Evolutionary conservation across 83 land plant genomes (phyloP).

Genomic region (Picea abies): DNA sequence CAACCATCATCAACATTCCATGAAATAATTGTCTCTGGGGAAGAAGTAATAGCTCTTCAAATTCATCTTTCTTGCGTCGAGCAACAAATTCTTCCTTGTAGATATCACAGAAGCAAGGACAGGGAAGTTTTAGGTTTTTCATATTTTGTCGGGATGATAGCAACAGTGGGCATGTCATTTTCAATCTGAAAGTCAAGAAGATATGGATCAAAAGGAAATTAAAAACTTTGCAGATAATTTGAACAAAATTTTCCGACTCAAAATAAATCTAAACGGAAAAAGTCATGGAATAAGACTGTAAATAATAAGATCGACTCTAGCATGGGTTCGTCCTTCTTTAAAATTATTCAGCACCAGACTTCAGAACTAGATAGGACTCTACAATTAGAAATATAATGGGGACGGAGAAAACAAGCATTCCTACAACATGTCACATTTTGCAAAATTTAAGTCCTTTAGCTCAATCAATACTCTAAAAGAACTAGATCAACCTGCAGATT

Average conservation of each 20-base stretch:
- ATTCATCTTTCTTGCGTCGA: conserved; percentile 72
- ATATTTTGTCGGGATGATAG: no score
- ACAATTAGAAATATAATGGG: conserved; percentile 1
- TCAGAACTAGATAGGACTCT: conserved; percentile 19
- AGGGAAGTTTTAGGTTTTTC: no score
- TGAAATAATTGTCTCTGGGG: conserved; percentile 24
- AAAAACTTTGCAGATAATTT: conserved; percentile 14
- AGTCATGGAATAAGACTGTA: neutral
- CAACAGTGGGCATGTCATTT: no score
- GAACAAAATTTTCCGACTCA: conserved; percentile 35
- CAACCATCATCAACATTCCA: conserved; percentile 35
- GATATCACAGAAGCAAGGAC: no score
- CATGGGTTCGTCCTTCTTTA: conserved; percentile 51
- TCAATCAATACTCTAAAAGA: neutral
- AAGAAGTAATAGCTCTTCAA: conserved; percentile 37
- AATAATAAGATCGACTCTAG: conserved; percentile 13
- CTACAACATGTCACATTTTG: conserved; percentile 10
- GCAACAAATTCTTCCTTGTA: conserved; percentile 30
- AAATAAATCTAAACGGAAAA: conserved; percentile 13
- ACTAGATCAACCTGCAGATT: neutral
- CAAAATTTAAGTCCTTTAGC: conserved; percentile 20
- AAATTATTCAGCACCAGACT: conserved; percentile 51
- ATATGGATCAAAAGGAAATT: conserved; percentile 24
- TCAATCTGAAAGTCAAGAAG: no score
- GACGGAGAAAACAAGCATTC: neutral